Percentiles rank a stretch among this genome's conserved stretches.
Evolutionary conservation across 2,329 filamentous ascomycete species (phyloP).

Genomic region (Arachnopeziza araneosa): DNA sequence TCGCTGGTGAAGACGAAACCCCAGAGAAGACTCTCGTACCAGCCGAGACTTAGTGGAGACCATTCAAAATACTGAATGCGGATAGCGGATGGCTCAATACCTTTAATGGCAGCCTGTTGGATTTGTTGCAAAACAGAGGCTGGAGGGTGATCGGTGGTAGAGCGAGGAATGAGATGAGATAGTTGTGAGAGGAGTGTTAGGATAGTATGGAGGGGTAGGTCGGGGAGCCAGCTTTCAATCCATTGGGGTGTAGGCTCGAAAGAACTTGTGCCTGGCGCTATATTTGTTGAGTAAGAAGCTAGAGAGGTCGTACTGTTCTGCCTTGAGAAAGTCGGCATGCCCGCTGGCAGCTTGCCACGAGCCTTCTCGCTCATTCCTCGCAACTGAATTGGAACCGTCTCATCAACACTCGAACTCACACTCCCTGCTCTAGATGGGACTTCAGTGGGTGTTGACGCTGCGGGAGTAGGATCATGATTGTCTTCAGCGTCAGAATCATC

Average conservation of each 20-base stretch:
- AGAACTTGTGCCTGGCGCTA: constrained; percentile 47
- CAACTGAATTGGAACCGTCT: constrained; percentile 75
- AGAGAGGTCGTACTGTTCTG: constrained; percentile 87
- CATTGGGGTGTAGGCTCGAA: constrained; percentile 79
- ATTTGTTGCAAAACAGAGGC: constrained; percentile 49
- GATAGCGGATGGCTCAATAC: constrained; percentile 68
- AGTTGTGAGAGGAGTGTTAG: constrained; percentile 69
- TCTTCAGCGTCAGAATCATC: constrained; percentile 55
- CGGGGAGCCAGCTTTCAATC: constrained; percentile 93
- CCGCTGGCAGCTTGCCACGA: constrained; percentile 88
- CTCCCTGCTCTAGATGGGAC: constrained; percentile 62
- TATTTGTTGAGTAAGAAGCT: constrained; percentile 53
- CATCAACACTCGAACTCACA: constrained; percentile 61
- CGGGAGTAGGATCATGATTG: constrained; percentile 48
- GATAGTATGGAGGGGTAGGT: constrained; percentile 82
- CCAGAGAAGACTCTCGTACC: constrained; percentile 96
- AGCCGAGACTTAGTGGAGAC: constrained; percentile 83
- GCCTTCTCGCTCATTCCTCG: constrained; percentile 97
- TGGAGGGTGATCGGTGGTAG: constrained; percentile 39
- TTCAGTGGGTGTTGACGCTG: constrained; percentile 59
- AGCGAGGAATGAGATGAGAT: constrained; percentile 47
- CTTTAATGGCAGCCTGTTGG: constrained; percentile 56
- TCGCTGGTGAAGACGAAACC: constrained; percentile 87
- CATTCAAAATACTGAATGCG: constrained; percentile 90
- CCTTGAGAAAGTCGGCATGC: constrained; percentile 74